Conservation (phyloP, 805 yeast species). For the Saccharomyces eubayanus region DNA sequence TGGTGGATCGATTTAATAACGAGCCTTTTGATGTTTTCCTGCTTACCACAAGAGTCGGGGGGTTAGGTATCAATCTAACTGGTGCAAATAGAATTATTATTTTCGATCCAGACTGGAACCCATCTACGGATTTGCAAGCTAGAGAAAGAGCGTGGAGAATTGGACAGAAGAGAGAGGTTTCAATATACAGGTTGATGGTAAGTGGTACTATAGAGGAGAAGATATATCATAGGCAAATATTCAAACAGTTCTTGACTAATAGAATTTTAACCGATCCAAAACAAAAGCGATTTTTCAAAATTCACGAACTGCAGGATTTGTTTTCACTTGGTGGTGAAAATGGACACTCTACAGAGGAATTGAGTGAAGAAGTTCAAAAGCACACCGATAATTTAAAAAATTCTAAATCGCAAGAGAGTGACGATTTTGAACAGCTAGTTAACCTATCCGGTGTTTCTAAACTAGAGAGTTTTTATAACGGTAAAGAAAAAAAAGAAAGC, state of each 20-base stretch:
- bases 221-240: slow-evolving; percentile 92
- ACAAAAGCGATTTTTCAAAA: slow-evolving; percentile 85
- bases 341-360: slow-evolving; percentile 32
- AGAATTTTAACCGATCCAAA: slow-evolving; percentile 93
- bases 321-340: slow-evolving; percentile 70
- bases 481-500: slow-evolving; percentile 35
- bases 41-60: slow-evolving; percentile 92
- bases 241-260: slow-evolving; percentile 88
- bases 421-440: slow-evolving; percentile 60
- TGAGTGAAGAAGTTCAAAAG: slow-evolving; percentile 50
- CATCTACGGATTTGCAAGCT: slow-evolving; percentile 94
- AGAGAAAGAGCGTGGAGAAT: slow-evolving; percentile 95
- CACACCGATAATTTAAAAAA: slow-evolving; percentile 37
- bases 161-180: slow-evolving; percentile 88
- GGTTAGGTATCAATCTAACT: slow-evolving; percentile 85
- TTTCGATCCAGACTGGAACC: slow-evolving; percentile 98
- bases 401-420: slow-evolving; percentile 39
- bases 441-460: slow-evolving; percentile 65
- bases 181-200: slow-evolving; percentile 83
- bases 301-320: slow-evolving; percentile 83
- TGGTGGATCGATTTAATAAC: slow-evolving; percentile 75
- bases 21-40: slow-evolving; percentile 59
- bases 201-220: slow-evolving; percentile 96
- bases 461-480: slow-evolving; percentile 54
- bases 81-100: slow-evolving; percentile 94